phyloP scores from a whole-genome alignment of 495 filamentous ascomycete genomes.

The Neurospora sp. region DNA sequence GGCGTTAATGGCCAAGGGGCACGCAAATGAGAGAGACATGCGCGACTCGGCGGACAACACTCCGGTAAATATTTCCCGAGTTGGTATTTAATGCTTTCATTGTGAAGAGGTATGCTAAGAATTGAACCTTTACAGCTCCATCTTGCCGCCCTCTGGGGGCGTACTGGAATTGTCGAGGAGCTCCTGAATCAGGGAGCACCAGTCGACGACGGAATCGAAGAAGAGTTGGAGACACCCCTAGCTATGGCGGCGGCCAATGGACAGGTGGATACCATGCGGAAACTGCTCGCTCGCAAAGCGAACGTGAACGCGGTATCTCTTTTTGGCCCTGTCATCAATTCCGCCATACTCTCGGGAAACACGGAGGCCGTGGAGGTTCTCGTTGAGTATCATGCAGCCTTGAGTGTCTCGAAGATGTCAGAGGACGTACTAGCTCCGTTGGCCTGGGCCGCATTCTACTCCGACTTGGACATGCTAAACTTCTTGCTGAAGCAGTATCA shows the following conservation, averaged over 20 bases:
- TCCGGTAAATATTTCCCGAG: not conserved
- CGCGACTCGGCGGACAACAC: slow-evolving; percentile 4
- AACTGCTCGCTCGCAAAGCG: slow-evolving; percentile 19
- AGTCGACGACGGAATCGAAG: slow-evolving; percentile 23
- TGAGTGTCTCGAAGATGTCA: slow-evolving; percentile 10
- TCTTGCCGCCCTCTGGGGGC: slow-evolving; percentile 24
- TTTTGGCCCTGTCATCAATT: slow-evolving; percentile 23
- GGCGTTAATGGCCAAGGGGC: not conserved
- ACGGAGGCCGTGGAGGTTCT: slow-evolving; percentile 21
- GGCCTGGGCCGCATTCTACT: slow-evolving; percentile 13
- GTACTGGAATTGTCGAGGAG: slow-evolving; percentile 22
- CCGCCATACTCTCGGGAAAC: slow-evolving; percentile 23
- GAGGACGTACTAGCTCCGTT: slow-evolving; percentile 14
- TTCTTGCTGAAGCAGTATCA: not conserved
- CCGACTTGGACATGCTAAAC: slow-evolving; percentile 23
- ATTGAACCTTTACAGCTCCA: slow-evolving; percentile 11
- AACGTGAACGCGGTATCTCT: slow-evolving; percentile 20
- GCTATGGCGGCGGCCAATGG: slow-evolving; percentile 26
- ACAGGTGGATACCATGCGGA: slow-evolving; percentile 22
- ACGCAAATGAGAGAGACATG: slow-evolving; percentile 11
- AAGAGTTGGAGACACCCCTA: slow-evolving; percentile 19
- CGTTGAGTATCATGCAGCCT: slow-evolving; percentile 18
- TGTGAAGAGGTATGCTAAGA: no score
- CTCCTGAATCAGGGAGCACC: slow-evolving; percentile 21
- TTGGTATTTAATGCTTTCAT: no score